Evolutionary conservation across 2,329 filamentous ascomycete species (phyloP).

Genomic region (Cladosporium colombiae): DNA sequence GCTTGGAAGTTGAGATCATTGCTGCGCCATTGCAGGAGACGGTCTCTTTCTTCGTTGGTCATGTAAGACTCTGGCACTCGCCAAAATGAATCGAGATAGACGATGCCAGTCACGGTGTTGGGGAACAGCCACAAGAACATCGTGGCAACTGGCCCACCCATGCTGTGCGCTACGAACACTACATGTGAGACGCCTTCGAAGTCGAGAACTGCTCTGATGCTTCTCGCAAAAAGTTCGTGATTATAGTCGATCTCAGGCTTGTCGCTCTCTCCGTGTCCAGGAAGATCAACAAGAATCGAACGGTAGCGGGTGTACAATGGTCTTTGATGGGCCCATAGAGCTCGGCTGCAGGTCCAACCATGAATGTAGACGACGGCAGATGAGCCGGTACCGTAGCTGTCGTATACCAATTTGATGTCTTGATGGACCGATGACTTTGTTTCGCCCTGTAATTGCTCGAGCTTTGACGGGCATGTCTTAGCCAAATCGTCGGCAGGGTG

Average conservation of each 20-base stretch:
- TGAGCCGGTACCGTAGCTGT: not conserved
- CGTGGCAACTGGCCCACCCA: not conserved
- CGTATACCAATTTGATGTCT: not conserved
- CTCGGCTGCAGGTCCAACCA: not conserved
- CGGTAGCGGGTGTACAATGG: not conserved
- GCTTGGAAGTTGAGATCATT: not conserved
- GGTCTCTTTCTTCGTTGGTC: not conserved
- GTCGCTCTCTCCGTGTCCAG: not conserved
- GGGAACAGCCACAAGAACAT: not conserved
- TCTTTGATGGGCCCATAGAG: not conserved
- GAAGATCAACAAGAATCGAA: not conserved
- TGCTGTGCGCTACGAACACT: not conserved
- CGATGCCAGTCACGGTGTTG: not conserved
- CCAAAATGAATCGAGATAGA: not conserved
- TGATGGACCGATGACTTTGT: not conserved
- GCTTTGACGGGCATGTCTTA: not conserved
- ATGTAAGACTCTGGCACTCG: not conserved
- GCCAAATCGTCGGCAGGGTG: not conserved
- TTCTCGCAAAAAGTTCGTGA: not conserved
- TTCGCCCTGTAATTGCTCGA: not conserved
- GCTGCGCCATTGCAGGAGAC: not conserved
- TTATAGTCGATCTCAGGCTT: not conserved
- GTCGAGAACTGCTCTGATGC: not conserved
- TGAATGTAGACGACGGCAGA: not conserved
- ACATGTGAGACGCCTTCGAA: not conserved